Evolutionary conservation across 2,329 filamentous ascomycete species (phyloP).

Genomic region (Allantophomopsis cytisporea): DNA sequence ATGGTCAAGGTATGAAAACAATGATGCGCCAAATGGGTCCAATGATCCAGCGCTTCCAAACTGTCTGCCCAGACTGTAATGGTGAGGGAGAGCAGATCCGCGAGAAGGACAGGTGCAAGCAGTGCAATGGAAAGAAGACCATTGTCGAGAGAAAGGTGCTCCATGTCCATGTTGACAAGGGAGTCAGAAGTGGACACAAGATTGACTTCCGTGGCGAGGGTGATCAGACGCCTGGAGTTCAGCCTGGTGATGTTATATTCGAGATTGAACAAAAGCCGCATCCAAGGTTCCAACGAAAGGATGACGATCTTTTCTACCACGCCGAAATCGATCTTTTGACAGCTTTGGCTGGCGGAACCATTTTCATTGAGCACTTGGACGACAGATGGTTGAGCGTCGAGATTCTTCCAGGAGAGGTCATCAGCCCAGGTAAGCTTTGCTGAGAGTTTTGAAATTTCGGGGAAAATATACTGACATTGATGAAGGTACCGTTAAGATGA

Average conservation of each 20-base stretch:
- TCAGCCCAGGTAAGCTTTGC: conserved; percentile 63
- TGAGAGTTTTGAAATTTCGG: background rate
- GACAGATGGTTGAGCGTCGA: conserved; percentile 93
- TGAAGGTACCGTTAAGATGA: conserved; percentile 78
- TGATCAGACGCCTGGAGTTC: conserved; percentile 85
- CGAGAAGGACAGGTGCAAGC: conserved; percentile 96
- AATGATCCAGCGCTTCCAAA: conserved; percentile 99
- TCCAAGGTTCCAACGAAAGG: conserved; percentile 83
- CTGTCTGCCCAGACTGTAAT: conserved; percentile 94
- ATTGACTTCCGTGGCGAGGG: conserved; percentile 96
- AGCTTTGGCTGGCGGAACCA: conserved; percentile 78
- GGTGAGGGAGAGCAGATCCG: conserved; percentile 95
- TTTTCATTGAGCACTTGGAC: conserved; percentile 92
- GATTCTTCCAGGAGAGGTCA: conserved; percentile 87
- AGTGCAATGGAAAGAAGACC: conserved; percentile 95
- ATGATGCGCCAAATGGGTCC: conserved; percentile 99
- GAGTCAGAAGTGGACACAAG: conserved; percentile 87
- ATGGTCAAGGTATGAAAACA: conserved; percentile 95
- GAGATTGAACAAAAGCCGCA: conserved; percentile 99
- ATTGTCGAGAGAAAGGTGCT: conserved; percentile 94
- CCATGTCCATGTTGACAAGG: conserved; percentile 92
- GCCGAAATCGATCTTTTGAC: conserved; percentile 94
- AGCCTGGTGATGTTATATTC: conserved; percentile 93
- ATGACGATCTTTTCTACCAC: conserved; percentile 90
- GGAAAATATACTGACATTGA: conserved; percentile 2